Conservation (phyloP, 305 asterid species). For the Caryopteris hybrid region DNA sequence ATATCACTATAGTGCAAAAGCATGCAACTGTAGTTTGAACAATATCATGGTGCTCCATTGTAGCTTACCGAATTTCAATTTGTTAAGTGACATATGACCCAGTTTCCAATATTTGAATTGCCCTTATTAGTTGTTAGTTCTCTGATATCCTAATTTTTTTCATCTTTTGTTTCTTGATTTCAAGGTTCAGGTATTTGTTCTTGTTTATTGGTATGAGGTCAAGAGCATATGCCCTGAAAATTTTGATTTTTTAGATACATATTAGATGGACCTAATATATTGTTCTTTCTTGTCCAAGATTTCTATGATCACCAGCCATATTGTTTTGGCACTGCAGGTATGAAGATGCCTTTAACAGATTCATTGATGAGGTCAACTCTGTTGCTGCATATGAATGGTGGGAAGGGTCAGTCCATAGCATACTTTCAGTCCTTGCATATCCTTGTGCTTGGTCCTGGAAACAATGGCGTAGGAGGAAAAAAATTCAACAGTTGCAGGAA, state of each 20-base stretch:
- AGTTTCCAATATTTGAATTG: constrained; percentile 4
- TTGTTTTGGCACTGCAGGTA: constrained; percentile 50
- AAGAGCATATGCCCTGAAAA: constrained; percentile 1
- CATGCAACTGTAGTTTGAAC: constrained; percentile 15
- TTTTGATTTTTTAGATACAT: background rate
- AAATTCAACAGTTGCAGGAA: constrained; percentile 83
- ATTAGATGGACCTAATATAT: background rate
- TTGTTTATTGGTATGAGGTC: constrained; percentile 5
- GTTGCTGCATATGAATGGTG: constrained; percentile 98
- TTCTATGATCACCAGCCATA: constrained; percentile 19
- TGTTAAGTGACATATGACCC: constrained; percentile 11
- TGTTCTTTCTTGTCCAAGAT: background rate
- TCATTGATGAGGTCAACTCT: constrained; percentile 85
- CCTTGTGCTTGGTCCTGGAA: constrained; percentile 99
- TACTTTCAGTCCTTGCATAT: constrained; percentile 84
- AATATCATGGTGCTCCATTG: background rate
- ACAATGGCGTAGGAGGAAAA: constrained; percentile 95
- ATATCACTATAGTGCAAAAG: constrained; percentile 2
- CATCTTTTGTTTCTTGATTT: background rate
- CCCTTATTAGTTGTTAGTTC: constrained; percentile 11
- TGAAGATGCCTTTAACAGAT: constrained; percentile 96
- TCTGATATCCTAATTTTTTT: constrained; percentile 8
- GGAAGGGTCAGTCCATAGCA: constrained; percentile 99
- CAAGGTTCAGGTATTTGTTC: constrained; percentile 11
- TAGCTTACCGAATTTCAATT: background rate